Percentiles rank a stretch among this genome's conserved stretches.
These are phyloP conservation scores for Alternaria arborescens DNA, from an alignment of 2,329 filamentous ascomycete species.

Conservation along the genomic window DNA sequence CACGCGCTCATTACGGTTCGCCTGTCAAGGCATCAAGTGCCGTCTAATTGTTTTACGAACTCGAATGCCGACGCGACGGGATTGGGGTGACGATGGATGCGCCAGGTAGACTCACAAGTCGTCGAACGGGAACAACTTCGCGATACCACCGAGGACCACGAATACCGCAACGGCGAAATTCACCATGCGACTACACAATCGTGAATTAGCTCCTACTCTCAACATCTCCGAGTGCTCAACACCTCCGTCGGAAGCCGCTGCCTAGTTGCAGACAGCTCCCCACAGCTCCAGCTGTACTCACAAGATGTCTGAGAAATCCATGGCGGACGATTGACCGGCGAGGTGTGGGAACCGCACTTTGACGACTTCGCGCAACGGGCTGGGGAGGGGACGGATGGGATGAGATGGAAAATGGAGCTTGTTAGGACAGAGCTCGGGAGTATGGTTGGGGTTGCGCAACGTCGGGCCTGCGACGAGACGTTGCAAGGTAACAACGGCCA, in stretches of 20 bases:
- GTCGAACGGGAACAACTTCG: constrained; percentile 69
- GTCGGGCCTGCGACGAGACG: constrained; percentile 17
- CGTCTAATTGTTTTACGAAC: not conserved
- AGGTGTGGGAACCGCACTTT: constrained; percentile 48
- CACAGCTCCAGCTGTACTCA: constrained; percentile 60
- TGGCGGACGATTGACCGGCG: constrained; percentile 53
- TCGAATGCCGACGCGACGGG: constrained; percentile 1
- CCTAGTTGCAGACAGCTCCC: constrained; percentile 8
- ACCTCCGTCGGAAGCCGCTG: constrained; percentile 17
- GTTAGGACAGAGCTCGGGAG: constrained; percentile 11
- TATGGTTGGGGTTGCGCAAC: constrained; percentile 24
- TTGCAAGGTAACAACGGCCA: constrained; percentile 14
- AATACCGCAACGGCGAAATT: constrained; percentile 89
- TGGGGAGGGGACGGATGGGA: constrained; percentile 7
- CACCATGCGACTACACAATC: constrained; percentile 78
- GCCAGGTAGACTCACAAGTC: constrained; percentile 53
- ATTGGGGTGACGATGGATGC: not conserved
- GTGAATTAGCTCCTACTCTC: constrained; percentile 19
- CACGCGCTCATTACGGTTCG: not conserved
- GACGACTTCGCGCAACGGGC: constrained; percentile 23
- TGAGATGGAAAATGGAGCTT: constrained; percentile 10
- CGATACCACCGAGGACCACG: constrained; percentile 85
- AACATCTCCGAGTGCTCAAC: constrained; percentile 10
- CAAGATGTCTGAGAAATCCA: constrained; percentile 96
- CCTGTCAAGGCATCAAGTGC: not conserved